phyloP scores from a whole-genome alignment of 1,139 yeast species.

The Pichia cactophila region DNA sequence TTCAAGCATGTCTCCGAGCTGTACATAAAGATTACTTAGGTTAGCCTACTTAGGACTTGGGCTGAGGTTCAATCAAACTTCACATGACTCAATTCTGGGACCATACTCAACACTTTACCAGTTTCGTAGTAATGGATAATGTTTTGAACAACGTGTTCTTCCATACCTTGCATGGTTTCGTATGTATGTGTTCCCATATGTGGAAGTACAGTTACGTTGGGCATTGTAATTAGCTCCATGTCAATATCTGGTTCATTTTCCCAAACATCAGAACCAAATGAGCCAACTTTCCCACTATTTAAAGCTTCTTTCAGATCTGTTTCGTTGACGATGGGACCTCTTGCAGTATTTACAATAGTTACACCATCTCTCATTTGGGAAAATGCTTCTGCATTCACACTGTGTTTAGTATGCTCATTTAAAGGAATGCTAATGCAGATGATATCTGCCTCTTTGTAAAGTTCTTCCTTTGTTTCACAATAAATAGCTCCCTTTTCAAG shows the following conservation, averaged over 20 bases:
- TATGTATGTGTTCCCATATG: constrained; percentile 77
- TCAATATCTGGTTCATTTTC: constrained; percentile 74
- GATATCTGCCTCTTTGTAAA: constrained; percentile 49
- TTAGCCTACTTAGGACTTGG: too few relatives aligned
- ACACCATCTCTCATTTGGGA: constrained; percentile 62
- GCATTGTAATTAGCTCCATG: constrained; percentile 45
- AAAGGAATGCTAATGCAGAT: constrained; percentile 60
- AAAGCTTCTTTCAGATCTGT: constrained; percentile 49
- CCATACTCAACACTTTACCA: constrained; percentile 58
- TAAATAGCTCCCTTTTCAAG: constrained; percentile 46
- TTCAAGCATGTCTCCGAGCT: too few relatives aligned
- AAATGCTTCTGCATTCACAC: constrained; percentile 46
- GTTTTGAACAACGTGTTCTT: constrained; percentile 42
- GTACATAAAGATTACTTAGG: too few relatives aligned
- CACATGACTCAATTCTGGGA: constrained; percentile 45
- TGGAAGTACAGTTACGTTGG: constrained; percentile 60
- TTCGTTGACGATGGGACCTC: constrained; percentile 57
- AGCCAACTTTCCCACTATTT: constrained; percentile 60
- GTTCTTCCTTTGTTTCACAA: constrained; percentile 45
- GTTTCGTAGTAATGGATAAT: constrained; percentile 38
- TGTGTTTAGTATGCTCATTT: constrained; percentile 42
- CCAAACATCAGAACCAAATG: constrained; percentile 78
- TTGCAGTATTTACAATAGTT: constrained; percentile 54
- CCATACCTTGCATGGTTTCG: constrained; percentile 51
- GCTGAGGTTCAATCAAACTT: too few relatives aligned